A percentile compares a stretch with the other conserved stretches of the same genome.
phyloP scores from a whole-genome alignment of 345 rosid genomes.

The Mallotus nudiflorus region DNA sequence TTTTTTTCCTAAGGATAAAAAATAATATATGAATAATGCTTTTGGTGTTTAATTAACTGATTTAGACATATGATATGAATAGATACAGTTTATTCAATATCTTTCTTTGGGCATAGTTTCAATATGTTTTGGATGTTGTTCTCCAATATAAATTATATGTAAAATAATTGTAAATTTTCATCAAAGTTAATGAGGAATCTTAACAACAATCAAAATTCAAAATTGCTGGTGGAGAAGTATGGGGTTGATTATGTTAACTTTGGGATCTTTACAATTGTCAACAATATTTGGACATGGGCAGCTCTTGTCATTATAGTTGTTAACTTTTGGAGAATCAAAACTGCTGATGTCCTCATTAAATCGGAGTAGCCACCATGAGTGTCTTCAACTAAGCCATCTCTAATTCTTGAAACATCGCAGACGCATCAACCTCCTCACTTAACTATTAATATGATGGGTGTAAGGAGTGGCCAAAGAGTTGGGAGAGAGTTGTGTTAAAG shows the following conservation, averaged over 20 bases:
- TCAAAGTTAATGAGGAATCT: no score
- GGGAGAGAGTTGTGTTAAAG: conserved; percentile 45
- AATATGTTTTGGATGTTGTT: no score
- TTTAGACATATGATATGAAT: not conserved
- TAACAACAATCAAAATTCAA: no score
- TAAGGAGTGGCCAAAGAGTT: conserved; percentile 42
- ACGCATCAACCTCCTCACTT: not conserved
- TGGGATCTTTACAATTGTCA: conserved; percentile 44
- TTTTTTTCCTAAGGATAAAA: no score
- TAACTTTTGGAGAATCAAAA: conserved; percentile 71
- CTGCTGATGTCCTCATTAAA: conserved; percentile 2
- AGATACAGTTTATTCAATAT: no score
- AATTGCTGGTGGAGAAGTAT: no score
- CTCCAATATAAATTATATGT: no score
- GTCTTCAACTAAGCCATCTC: not conserved
- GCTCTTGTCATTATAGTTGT: conserved; percentile 63
- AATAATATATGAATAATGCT: not conserved
- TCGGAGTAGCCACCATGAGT: not conserved
- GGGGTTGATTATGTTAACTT: conserved; percentile 46
- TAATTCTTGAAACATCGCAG: not conserved
- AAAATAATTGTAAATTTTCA: no score
- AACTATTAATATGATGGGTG: not conserved
- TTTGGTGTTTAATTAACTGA: not conserved
- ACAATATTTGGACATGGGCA: conserved; percentile 72
- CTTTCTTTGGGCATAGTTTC: no score